These are phyloP conservation scores for Kondoa malvinella DNA, from an alignment of 768 basidiomycete species.

Conservation along the genomic window DNA sequence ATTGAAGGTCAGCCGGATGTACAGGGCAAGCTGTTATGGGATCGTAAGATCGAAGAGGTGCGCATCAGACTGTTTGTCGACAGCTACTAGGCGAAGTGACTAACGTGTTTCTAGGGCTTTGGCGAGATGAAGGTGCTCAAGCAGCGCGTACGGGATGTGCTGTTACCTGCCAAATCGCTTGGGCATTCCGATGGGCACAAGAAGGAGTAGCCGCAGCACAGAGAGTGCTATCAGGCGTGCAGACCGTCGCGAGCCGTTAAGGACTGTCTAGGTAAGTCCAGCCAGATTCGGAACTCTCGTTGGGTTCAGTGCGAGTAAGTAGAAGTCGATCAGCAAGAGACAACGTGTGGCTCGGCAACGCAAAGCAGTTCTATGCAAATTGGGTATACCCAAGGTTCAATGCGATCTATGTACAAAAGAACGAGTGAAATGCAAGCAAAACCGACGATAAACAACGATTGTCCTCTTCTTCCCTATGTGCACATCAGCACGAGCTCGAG, in stretches of 20 bases:
- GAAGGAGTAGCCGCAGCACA: background rate
- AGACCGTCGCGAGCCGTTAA: too few species aligned
- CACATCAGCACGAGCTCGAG: too few species aligned
- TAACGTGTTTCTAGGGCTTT: constrained; percentile 4
- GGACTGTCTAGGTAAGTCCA: too few species aligned
- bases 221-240: background rate
- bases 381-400: background rate
- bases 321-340: too few species aligned
- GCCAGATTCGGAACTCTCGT: too few species aligned
- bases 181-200: background rate
- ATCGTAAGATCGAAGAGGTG: background rate
- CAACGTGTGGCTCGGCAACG: background rate
- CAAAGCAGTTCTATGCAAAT: background rate
- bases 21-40: background rate
- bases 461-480: background rate
- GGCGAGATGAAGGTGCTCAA: constrained; percentile 6
- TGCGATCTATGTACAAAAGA: too few species aligned
- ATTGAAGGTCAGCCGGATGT: background rate
- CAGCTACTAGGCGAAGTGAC: background rate
- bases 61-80: background rate
- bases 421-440: too few species aligned
- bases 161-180: background rate
- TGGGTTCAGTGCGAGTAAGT: too few species aligned
- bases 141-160: background rate
- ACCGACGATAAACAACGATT: background rate